Percentiles rank a stretch among this genome's conserved stretches.
phyloP scores from a whole-genome alignment of 768 basidiomycete species.

The Daedalea quercina region DNA sequence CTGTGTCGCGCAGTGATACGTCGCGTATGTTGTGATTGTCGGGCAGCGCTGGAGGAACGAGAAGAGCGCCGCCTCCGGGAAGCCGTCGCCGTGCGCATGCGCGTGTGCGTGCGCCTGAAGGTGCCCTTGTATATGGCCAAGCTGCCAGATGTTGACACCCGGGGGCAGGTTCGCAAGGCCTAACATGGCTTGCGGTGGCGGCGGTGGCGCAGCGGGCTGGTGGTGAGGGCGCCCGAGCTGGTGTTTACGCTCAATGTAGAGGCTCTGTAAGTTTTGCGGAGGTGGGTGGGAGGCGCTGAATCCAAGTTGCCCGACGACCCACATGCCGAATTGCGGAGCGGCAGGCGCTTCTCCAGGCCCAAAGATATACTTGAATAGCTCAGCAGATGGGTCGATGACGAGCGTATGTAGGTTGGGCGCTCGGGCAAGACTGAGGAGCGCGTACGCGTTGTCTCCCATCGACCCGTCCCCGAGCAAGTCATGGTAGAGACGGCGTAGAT shows the following conservation, averaged over 20 bases:
- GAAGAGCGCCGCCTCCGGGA: conserved; percentile 15
- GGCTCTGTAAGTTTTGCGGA: conserved; percentile 15
- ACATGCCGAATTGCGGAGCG: background rate
- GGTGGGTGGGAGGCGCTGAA: conserved; percentile 2
- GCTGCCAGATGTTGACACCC: background rate
- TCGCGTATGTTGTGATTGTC: conserved; percentile 11
- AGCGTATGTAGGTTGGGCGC: conserved; percentile 32
- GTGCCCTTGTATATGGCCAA: background rate
- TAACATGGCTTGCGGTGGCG: background rate
- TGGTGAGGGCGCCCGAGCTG: too few species aligned
- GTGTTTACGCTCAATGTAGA: conserved; percentile 18
- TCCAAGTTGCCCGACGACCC: background rate
- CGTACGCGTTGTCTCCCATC: conserved; percentile 13
- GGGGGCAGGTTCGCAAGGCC: background rate
- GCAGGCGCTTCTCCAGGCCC: conserved; percentile 3
- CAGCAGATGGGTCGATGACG: conserved; percentile 37
- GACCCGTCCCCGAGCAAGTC: conserved; percentile 4
- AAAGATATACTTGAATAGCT: conserved; percentile 28
- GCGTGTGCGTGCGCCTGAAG: conserved; percentile 4
- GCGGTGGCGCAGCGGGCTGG: background rate
- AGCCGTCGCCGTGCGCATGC: conserved; percentile 8
- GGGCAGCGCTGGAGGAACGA: conserved; percentile 11
- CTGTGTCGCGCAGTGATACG: conserved; percentile 7
- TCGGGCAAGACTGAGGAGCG: conserved; percentile 26
- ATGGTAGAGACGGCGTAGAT: conserved; percentile 22